Base-by-base conservation (phyloP, 2,329 filamentous ascomycete genomes). In the Lasiodiplodia sp. region DNA sequence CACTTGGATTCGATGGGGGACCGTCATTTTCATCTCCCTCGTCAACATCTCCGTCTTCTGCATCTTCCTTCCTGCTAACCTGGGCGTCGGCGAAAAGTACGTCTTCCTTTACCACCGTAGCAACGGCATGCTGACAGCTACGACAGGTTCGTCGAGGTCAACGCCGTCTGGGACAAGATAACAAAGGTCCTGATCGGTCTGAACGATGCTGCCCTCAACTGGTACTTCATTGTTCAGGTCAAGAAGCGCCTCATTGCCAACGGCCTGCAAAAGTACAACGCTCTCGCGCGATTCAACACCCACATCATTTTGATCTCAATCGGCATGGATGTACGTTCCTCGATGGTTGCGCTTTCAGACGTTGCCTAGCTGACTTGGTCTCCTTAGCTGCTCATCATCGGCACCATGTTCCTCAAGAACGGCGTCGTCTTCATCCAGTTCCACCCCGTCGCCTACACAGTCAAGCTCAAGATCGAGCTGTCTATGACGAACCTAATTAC, bases 391-490 rank as follows among this genome's bases (percentile, higher is more conserved):
- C 60, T 69, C 37, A 69, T 69, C 31, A 66, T 69, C 51, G 67
- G 60, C 16, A 69, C 58, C 28, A 69, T 69, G 67, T 66, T 56
- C 53, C 51, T 69, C 16, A 23, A 52, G 14, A 69, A 69, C 67
- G 37, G 38, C 16, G 56, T 57, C 60, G 53, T 69, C 18, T 67
- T 77, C 72, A 76, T 81, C 58, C 79, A 81, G 69, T 81, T 82
- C 73, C 79, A 82, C 67, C 80, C 80, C 0, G 75, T 82, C 16
- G 78, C 77, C 4, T 82, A 83, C 72, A 80, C 81, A 56, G 79
- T 83, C 49, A 82, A 79, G 68, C 78, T 83, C 66, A 82, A 83
- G 71, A 82, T 83, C 68, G 81, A 83, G 73, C 80, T 83, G 78
- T 77, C 76, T 69, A 82, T 83, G 80, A 80, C 81, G 7, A 77